phyloP scores from a whole-genome alignment of 2,329 filamentous ascomycete species.

The Myriosclerotinia duriaeana region DNA sequence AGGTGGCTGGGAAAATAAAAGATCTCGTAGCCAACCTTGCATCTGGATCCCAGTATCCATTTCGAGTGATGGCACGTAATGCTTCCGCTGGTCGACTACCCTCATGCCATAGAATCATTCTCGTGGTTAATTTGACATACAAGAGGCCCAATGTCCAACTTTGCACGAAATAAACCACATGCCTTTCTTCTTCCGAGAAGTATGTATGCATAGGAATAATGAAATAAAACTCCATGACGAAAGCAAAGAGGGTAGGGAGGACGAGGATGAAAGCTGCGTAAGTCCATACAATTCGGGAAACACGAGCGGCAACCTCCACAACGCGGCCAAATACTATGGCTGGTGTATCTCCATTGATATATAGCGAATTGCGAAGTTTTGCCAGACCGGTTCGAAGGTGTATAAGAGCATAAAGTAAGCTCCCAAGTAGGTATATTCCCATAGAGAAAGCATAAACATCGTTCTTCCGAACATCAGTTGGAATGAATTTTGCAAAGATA shows the following conservation, averaged over 20 bases:
- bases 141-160: conserved; percentile 92
- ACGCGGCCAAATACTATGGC: conserved; percentile 34
- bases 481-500: conserved; percentile 72
- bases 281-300: conserved; percentile 64
- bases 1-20: conserved; percentile 73
- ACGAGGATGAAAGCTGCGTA: conserved; percentile 73
- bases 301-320: conserved; percentile 25
- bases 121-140: conserved; percentile 77
- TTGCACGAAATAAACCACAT: conserved; percentile 84
- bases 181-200: conserved; percentile 46
- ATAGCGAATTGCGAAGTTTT: conserved; percentile 36
- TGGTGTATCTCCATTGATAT: conserved; percentile 36
- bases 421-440: conserved; percentile 78
- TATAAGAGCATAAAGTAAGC: conserved; percentile 60
- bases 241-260: conserved; percentile 75
- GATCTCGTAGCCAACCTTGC: conserved; percentile 76
- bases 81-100: conserved; percentile 72
- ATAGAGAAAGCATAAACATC: conserved; percentile 96
- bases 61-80: conserved; percentile 68
- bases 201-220: conserved; percentile 66
- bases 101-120: conserved; percentile 66
- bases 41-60: conserved; percentile 78
- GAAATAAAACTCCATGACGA: conserved; percentile 83
- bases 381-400: conserved; percentile 47
- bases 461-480: conserved; percentile 73